A percentile compares a stretch with the other conserved stretches of the same genome.
Evolutionary conservation across 176 grass and related monocot genomes (phyloP).

Genomic region (Rhynchospora pubera): DNA sequence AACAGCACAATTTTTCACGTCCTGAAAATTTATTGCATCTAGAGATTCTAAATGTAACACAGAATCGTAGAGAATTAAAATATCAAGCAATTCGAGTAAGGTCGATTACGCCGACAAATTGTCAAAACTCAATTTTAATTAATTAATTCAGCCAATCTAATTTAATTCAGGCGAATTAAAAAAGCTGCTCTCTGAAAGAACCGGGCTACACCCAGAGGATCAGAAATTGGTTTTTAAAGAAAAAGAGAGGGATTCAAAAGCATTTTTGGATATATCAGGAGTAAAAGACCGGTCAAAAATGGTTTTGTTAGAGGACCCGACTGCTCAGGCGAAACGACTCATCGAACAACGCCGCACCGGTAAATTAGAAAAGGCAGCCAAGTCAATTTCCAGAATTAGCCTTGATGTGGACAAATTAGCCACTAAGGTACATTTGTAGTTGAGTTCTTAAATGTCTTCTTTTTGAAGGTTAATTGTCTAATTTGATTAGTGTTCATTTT

Average conservation of each 20-base stretch:
- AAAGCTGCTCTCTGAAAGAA: slow-evolving; percentile 63
- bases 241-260: slow-evolving; percentile 75
- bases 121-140: neutral
- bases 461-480: neutral
- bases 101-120: neutral
- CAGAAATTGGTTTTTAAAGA: slow-evolving; percentile 85
- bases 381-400: slow-evolving; percentile 53
- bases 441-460: neutral
- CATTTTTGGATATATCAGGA: slow-evolving; percentile 69
- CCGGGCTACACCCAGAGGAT: slow-evolving; percentile 75
- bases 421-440: slow-evolving; percentile 38
- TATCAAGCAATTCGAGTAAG: neutral
- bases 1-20: neutral
- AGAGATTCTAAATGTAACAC: neutral
- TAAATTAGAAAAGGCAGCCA: slow-evolving; percentile 62
- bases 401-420: slow-evolving; percentile 79
- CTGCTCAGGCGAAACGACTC: slow-evolving; percentile 66
- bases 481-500: neutral
- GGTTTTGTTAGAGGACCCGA: slow-evolving; percentile 62
- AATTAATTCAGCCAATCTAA: neutral
- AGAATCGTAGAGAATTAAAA: neutral
- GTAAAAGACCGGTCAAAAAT: slow-evolving; percentile 90
- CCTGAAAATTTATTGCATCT: neutral
- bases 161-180: slow-evolving; percentile 71
- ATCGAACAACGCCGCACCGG: slow-evolving; percentile 58